These are phyloP conservation scores for Stachybotrys chartarum DNA, from an alignment of 2,329 filamentous ascomycete genomes.

Conservation along the genomic window DNA sequence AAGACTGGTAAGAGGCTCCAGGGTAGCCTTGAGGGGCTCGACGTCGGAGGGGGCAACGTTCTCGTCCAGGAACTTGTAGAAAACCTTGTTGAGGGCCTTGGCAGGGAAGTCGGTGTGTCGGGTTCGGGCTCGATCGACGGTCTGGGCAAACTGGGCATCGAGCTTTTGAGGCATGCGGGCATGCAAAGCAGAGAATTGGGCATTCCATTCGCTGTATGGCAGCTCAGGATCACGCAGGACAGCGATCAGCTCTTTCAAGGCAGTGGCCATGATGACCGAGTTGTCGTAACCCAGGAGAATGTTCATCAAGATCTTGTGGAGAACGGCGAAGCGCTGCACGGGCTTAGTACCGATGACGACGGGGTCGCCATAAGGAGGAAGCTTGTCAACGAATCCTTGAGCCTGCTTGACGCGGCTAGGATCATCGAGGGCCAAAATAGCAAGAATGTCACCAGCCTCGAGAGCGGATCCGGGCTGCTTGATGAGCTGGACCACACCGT, in stretches of 20 bases:
- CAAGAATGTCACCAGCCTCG: constrained; percentile 96
- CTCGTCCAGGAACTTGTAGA: constrained; percentile 84
- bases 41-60: constrained; percentile 68
- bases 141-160: constrained; percentile 71
- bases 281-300: constrained; percentile 95
- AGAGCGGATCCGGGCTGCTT: constrained; percentile 98
- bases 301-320: constrained; percentile 73
- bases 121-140: constrained; percentile 74
- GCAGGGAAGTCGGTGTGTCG: constrained; percentile 85
- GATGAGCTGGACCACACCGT: constrained; percentile 94
- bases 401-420: constrained; percentile 95
- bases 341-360: constrained; percentile 87
- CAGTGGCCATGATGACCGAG: constrained; percentile 87
- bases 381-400: constrained; percentile 83
- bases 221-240: constrained; percentile 85
- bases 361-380: constrained; percentile 79
- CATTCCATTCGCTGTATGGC: constrained; percentile 93
- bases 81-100: constrained; percentile 75
- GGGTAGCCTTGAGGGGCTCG: constrained; percentile 62
- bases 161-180: constrained; percentile 95
- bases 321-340: constrained; percentile 74
- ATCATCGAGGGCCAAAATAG: constrained; percentile 91
- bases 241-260: constrained; percentile 81
- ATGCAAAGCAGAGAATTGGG: constrained; percentile 93
- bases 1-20: constrained; percentile 71